These are phyloP conservation scores for Plasmodium gaboni DNA, from an alignment of 169 alveolate genomes.

Conservation along the genomic window DNA sequence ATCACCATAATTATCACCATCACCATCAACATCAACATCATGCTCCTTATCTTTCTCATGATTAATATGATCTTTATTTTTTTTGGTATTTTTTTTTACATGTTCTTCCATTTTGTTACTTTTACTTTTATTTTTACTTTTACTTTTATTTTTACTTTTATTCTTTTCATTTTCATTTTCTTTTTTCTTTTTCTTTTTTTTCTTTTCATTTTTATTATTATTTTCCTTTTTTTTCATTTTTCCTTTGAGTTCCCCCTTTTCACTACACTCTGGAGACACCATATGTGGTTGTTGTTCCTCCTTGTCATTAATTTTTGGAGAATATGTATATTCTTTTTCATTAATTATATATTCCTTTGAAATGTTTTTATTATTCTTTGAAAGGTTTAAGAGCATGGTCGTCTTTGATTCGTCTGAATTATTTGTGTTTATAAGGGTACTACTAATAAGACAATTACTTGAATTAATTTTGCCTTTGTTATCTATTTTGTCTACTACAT, in stretches of 20 bases:
- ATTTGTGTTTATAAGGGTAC: conserved; percentile 40
- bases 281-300: conserved; percentile 19
- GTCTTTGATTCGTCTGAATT: conserved; percentile 46
- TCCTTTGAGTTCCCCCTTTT: neutral
- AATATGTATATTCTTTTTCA: conserved; percentile 47
- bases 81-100: neutral
- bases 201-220: neutral
- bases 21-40: neutral
- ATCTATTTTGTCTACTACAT: conserved; percentile 16
- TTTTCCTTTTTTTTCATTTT: conserved; percentile 21
- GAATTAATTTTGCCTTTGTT: conserved; percentile 16
- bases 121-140: neutral
- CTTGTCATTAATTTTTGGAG: conserved; percentile 1
- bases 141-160: neutral
- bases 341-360: conserved; percentile 16
- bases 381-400: conserved; percentile 29
- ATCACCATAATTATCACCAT: too few species aligned
- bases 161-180: neutral
- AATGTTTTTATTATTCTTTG: conserved; percentile 35
- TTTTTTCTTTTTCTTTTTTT: neutral
- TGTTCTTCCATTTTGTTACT: neutral
- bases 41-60: neutral
- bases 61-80: too few species aligned
- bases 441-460: conserved; percentile 23
- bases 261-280: neutral